Evolutionary conservation across 192 early-diverging fungal species (phyloP).

Genomic region (Podochytrium sp.): DNA sequence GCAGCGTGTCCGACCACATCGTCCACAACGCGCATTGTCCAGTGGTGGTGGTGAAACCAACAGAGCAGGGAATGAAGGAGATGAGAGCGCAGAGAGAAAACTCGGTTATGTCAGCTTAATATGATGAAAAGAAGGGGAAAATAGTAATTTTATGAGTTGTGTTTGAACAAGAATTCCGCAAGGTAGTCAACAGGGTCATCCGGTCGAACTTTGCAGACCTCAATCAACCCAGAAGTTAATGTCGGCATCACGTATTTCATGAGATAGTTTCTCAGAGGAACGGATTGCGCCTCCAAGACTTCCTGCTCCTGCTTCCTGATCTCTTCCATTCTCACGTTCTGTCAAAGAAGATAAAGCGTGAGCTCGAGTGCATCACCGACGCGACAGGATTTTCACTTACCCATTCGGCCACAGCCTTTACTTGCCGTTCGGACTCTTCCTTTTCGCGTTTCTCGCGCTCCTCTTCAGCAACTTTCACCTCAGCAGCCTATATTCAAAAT

Average conservation of each 20-base stretch:
- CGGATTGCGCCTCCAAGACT: conserved; percentile 63
- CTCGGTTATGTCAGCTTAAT: background rate
- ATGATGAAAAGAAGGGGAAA: background rate
- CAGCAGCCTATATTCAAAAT: conserved; percentile 37
- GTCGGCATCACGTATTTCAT: conserved; percentile 70
- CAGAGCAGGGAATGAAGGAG: background rate
- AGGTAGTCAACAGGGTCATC: conserved; percentile 68
- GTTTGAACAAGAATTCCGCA: conserved; percentile 61
- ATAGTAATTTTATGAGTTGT: conserved; percentile 1
- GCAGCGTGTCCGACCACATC: conserved; percentile 31
- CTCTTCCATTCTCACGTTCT: conserved; percentile 60
- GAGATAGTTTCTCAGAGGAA: conserved; percentile 63
- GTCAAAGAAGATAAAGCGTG: too few species aligned
- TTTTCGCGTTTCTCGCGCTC: conserved; percentile 51
- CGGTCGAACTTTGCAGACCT: conserved; percentile 64
- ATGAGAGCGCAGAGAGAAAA: too few species aligned
- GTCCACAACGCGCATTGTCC: conserved; percentile 31
- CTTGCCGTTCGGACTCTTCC: conserved; percentile 59
- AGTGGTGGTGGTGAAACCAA: conserved; percentile 25
- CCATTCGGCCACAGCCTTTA: conserved; percentile 63
- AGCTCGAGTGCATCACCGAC: background rate
- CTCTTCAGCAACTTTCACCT: conserved; percentile 50
- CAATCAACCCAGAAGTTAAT: conserved; percentile 63
- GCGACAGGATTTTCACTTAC: too few species aligned
- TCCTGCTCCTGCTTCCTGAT: conserved; percentile 67